Evolutionary conservation across 148 eudicot genomes (phyloP), one percentile per base, ranked within the genome.

Genomic region (Amaranthus cruentus): DNA sequence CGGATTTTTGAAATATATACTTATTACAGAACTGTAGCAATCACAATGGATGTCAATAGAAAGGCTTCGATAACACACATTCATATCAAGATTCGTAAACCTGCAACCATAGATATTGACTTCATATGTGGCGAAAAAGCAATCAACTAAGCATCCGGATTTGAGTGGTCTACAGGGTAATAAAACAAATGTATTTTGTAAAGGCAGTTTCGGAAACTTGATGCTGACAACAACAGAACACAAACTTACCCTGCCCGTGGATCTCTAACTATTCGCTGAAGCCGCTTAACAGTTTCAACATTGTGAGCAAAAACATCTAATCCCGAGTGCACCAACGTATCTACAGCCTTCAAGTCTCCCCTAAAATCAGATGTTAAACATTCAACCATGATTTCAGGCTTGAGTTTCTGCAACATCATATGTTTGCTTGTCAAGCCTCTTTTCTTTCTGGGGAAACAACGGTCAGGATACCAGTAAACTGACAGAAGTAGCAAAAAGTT

Each of bases 291-390:
- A 70, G 98, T 91, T 75, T 94, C 98, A 42, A 94, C 43, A 77
- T 94, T 94, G 85, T 91, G 98, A 38, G 98, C 98, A 76, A 94
- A 94, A 80, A 94, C 98, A 87, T 94, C 98, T 81, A 91, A 88
- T 71, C 98, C 98, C 8, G 97, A 94, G 83, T 94, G 92, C 62
- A 86, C 95, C 38, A 94, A 83, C 73, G 87, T 77, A 50, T 87
- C 85, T 28, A 94, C 97, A 79, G 98, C 96, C 68, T 84, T 75
- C 66, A 94, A 81, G 79, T 91, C 96, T 64, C 98, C 98, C 66
- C 92, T 87, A 70, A 93, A 93, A 84, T 93, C 98, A 79, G 98
- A 93, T 47, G 97, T 93, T 76, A 94, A 81, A 78, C 98, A 93
- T 76, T 93, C 97, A 60, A 91, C 88, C 95, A 93, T 85, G 70